Evolutionary conservation across 179 eudicot genomes (phyloP).

Genomic region (Camellia oleifera): DNA sequence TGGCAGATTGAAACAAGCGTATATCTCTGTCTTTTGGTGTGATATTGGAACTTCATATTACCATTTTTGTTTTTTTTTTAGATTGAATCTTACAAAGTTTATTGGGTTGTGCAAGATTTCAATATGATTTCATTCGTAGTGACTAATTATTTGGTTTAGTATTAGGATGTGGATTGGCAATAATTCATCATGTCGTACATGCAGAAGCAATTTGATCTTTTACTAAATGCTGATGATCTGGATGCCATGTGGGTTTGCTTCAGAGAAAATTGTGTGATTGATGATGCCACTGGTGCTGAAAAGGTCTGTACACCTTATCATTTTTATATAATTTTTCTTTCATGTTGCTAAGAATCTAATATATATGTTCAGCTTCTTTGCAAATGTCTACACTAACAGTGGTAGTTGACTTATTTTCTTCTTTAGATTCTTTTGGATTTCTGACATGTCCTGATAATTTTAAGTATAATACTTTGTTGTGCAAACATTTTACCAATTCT

Average conservation of each 20-base stretch:
- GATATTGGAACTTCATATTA: too few relatives aligned
- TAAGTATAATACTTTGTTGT: too few relatives aligned
- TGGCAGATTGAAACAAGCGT: too few relatives aligned
- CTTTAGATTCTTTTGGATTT: too few relatives aligned
- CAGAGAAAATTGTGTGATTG: slow-evolving; percentile 97
- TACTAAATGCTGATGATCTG: slow-evolving; percentile 97
- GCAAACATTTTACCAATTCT: too few relatives aligned
- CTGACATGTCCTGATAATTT: too few relatives aligned
- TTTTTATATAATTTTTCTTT: not conserved
- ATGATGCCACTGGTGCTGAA: slow-evolving; percentile 99
- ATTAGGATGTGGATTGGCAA: not conserved
- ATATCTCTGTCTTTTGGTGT: too few relatives aligned
- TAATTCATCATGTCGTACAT: slow-evolving; percentile 18
- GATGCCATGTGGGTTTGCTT: slow-evolving; percentile 99
- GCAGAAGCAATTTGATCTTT: slow-evolving; percentile 97
- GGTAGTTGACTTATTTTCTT: not conserved
- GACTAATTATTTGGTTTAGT: not conserved
- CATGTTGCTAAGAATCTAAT: not conserved
- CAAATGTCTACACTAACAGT: not conserved
- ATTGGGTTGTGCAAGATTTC: not conserved
- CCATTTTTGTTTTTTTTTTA: not conserved
- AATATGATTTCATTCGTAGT: not conserved
- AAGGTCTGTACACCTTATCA: slow-evolving; percentile 50
- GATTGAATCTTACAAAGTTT: not conserved
- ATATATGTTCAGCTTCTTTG: not conserved